phyloP scores from a whole-genome alignment of 352 stramenopile genomes.

The Pythium phragmiticola region DNA sequence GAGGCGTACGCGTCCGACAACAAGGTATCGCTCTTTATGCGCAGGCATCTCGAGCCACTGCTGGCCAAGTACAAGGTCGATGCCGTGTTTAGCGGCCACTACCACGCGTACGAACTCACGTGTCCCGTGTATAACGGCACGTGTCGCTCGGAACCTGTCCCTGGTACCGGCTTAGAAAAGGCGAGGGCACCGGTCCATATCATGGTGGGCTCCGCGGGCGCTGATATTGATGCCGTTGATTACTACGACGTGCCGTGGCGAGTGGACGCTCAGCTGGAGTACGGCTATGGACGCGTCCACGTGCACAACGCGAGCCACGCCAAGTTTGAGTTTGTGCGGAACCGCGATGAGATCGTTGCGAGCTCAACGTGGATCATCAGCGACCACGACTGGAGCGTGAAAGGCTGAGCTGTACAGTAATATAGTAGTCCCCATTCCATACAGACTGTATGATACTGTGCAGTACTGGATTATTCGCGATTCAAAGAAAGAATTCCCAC shows the following conservation, averaged over 20 bases:
- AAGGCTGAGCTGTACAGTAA: neutral
- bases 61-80: slow-evolving; percentile 29
- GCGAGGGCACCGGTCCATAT: slow-evolving; percentile 25
- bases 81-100: slow-evolving; percentile 29
- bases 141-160: slow-evolving; percentile 1
- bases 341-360: slow-evolving; percentile 10
- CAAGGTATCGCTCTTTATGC: slow-evolving; percentile 15
- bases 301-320: slow-evolving; percentile 30
- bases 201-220: slow-evolving; percentile 32
- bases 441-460: too few species aligned
- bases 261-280: slow-evolving; percentile 18
- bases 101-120: slow-evolving; percentile 33
- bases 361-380: slow-evolving; percentile 24
- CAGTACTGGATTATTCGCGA: too few species aligned
- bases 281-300: slow-evolving; percentile 32
- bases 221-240: slow-evolving; percentile 18
- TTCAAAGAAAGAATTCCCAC: too few species aligned
- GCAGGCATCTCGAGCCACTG: slow-evolving; percentile 23
- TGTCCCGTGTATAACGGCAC: slow-evolving; percentile 17
- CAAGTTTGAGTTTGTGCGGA: slow-evolving; percentile 27
- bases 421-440: too few species aligned
- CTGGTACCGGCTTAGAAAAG: neutral
- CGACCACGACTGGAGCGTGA: slow-evolving; percentile 24
- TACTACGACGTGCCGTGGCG: slow-evolving; percentile 24
- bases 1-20: slow-evolving; percentile 15